Evolutionary conservation across 306 rosid genomes (phyloP), one percentile per base, ranked within the genome.

Genomic region (Crataegus laevigata): DNA sequence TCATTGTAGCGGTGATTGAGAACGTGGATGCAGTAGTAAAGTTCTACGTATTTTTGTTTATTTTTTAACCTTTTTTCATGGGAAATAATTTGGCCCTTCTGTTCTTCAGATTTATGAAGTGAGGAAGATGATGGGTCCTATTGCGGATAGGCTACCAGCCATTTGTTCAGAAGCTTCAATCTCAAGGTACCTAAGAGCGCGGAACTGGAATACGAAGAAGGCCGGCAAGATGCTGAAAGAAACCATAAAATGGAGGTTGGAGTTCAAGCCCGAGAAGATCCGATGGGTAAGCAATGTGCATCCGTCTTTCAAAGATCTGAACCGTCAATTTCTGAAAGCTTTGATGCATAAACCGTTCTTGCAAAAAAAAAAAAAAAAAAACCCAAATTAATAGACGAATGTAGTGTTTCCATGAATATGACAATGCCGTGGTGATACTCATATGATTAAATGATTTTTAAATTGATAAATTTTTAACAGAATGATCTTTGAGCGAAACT

Each of bases 251-350:
- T 92, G 97, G 97, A 87, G 88, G 86, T 75, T 83, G 29, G 91
- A 88, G 34, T 90, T 69, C 86, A 87, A 81, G 88, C 98, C 98
- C 61, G 96, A 90, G 75, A 87, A 79, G 79, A 86, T 90, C 78
- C 76, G 9, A 78, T 88, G 92, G 96, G 96, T 92, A 79, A 43
- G 82, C 67, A 25, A 47, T 47, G 54, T 6, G 8, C 21, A 18
- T 47, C 8, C 18, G 15, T 47, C 8, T 47, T 47, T 47, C 21
- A 47, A 47, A 4, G 21, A 47, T 47, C 21, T 47, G 6, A 47
- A 47, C 21, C 21, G 8, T 47, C 8, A 4, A 47, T 47, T 5
- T 15, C 18, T 47, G 2, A 47, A 15, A 47, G 54, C 7, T 5
- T 47, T 47, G 3, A 47, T 18, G 8, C 54, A 17, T 47, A 5